These are phyloP conservation scores for Populus nigra DNA, from an alignment of 345 rosid species.

Conservation along the genomic window DNA sequence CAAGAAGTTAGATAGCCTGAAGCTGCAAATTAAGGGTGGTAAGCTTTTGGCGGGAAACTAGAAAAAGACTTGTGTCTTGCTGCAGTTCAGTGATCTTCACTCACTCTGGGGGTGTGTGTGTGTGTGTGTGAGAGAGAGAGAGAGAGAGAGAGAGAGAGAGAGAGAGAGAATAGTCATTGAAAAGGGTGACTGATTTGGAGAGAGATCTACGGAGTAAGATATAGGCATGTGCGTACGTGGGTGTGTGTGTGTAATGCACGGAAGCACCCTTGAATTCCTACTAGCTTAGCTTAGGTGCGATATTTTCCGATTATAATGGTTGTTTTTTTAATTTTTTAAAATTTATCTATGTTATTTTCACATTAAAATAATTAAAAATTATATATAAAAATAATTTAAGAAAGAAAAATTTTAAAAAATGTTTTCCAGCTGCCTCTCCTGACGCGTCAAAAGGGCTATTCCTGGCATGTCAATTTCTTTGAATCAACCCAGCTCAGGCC, in stretches of 20 bases:
- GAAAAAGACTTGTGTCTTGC: not conserved
- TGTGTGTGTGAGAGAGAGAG: too few relatives aligned
- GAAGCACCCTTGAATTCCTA: too few relatives aligned
- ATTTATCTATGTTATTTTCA: too few relatives aligned
- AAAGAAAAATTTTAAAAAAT: too few relatives aligned
- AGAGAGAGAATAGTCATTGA: too few relatives aligned
- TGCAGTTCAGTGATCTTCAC: not conserved
- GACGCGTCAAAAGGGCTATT: not conserved
- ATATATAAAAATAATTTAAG: too few relatives aligned
- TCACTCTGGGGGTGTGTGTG: not conserved
- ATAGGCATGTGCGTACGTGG: not conserved
- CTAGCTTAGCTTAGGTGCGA: not conserved
- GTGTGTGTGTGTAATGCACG: not conserved
- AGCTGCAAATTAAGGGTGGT: not conserved
- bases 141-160: not conserved
- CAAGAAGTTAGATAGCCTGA: not conserved
- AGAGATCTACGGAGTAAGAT: not conserved
- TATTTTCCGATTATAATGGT: not conserved
- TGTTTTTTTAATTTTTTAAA: too few relatives aligned
- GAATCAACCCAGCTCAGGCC: not conserved
- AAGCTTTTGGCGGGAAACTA: conserved; percentile 5
- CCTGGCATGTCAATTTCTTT: not conserved
- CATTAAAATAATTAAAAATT: too few relatives aligned
- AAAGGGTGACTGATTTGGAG: not conserved
- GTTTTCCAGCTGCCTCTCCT: not conserved